Conservation (phyloP, 1,284 basidiomycete genomes). For the Irpex sp. region DNA sequence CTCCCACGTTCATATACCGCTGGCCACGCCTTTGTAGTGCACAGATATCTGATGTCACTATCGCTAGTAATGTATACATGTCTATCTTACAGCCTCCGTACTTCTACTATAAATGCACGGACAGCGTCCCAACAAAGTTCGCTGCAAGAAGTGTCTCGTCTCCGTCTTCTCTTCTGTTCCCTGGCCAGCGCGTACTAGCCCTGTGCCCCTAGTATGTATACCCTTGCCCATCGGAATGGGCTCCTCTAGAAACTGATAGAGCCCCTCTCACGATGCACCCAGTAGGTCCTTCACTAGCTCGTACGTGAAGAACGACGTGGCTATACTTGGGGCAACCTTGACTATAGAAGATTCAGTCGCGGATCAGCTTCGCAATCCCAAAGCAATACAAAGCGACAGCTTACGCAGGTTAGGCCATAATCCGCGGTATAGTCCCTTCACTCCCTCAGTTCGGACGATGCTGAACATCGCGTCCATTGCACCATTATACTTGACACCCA, state of each 20-base stretch:
- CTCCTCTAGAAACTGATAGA: background rate
- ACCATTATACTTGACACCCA: constrained; percentile 71
- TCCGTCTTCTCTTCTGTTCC: background rate
- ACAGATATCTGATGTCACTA: background rate
- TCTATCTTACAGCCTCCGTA: background rate
- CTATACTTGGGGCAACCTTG: constrained; percentile 90
- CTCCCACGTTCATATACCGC: background rate
- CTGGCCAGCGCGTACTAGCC: background rate
- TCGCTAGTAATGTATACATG: background rate
- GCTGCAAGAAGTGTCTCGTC: background rate
- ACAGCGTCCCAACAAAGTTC: background rate
- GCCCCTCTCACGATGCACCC: constrained; percentile 22
- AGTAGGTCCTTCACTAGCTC: constrained; percentile 57
- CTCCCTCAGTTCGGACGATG: constrained; percentile 74
- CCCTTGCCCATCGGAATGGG: background rate
- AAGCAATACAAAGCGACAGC: constrained; percentile 28
- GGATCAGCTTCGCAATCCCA: background rate
- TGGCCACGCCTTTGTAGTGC: background rate
- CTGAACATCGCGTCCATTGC: constrained; percentile 73
- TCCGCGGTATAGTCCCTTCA: constrained; percentile 79
- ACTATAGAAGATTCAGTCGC: constrained; percentile 39
- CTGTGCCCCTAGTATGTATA: background rate
- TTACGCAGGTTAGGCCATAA: constrained; percentile 89
- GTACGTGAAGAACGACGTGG: constrained; percentile 82
- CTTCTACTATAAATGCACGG: background rate